A percentile compares a stretch with the other conserved stretches of the same genome.
These are phyloP conservation scores for Juglanconis juglandina DNA, from an alignment of 2,329 filamentous ascomycete species.

Conservation along the genomic window DNA sequence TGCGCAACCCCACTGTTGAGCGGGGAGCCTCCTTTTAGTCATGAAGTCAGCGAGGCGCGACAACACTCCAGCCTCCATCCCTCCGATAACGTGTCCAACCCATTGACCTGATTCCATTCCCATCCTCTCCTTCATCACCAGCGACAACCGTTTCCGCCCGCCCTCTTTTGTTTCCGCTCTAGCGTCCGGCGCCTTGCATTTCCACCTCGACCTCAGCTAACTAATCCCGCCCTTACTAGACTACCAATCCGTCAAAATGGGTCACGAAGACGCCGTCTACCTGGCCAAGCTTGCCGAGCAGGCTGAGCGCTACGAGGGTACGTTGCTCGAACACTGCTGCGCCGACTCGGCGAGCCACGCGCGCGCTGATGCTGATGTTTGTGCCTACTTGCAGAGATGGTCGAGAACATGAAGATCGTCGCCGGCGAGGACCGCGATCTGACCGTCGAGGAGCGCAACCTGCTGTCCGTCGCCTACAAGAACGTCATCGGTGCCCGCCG, in stretches of 20 bases:
- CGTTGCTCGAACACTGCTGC: conserved; percentile 29
- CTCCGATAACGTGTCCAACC: conserved; percentile 21
- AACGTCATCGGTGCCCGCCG: conserved; percentile 96
- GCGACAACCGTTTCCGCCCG: conserved; percentile 4
- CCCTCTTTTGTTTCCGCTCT: conserved; percentile 1
- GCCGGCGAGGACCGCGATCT: conserved; percentile 81
- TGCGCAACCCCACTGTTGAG: conserved; percentile 27
- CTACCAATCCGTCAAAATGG: conserved; percentile 67
- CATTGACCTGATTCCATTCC: conserved; percentile 19
- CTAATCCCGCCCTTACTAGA: conserved; percentile 17
- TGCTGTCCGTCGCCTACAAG: conserved; percentile 97
- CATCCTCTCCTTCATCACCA: conserved; percentile 23
- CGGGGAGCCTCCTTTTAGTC: conserved; percentile 28
- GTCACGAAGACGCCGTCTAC: conserved; percentile 99
- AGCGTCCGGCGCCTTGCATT: conserved; percentile 18
- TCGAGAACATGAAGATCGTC: conserved; percentile 99
- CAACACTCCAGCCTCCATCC: conserved; percentile 9
- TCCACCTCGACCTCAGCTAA: conserved; percentile 23
- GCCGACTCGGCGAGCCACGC: conserved; percentile 17
- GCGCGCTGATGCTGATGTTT: conserved; percentile 1
- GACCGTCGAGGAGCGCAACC: conserved; percentile 93
- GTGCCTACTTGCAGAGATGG: conserved; percentile 70
- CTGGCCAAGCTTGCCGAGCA: conserved; percentile 99
- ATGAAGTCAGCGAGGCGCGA: conserved; percentile 29
- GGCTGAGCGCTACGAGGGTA: conserved; percentile 99